These are phyloP conservation scores for Plasmodium ovale DNA, from an alignment of 169 alveolate species.

Conservation along the genomic window DNA sequence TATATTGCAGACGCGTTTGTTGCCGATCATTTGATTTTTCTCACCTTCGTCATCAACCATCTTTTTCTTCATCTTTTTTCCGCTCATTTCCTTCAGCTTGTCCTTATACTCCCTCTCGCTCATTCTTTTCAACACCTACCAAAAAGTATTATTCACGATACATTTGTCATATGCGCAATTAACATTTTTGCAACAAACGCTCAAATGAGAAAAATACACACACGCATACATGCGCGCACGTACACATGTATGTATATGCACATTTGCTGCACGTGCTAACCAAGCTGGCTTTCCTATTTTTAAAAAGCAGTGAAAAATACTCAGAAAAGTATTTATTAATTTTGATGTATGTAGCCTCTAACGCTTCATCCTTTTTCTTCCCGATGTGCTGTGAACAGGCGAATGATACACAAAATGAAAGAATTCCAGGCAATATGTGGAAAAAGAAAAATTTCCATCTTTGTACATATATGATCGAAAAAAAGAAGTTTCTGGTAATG, in stretches of 20 bases:
- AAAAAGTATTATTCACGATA: not conserved
- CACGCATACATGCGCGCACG: not conserved
- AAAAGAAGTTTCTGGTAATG: not conserved
- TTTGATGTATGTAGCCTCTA: constrained; percentile 73
- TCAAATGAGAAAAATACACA: not conserved
- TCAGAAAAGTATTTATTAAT: constrained; percentile 73
- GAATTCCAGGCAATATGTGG: not conserved
- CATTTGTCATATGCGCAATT: too few species aligned
- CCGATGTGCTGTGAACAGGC: constrained; percentile 59
- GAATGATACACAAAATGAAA: constrained; percentile 13
- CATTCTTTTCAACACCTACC: constrained; percentile 55
- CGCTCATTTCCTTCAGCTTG: constrained; percentile 25
- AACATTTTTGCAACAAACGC: not conserved
- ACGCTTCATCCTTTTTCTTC: constrained; percentile 74
- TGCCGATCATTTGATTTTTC: too few species aligned
- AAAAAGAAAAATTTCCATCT: not conserved
- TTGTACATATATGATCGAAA: not conserved
- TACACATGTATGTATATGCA: not conserved
- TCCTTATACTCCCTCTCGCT: constrained; percentile 66
- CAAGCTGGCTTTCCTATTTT: constrained; percentile 71
- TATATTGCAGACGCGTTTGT: too few species aligned
- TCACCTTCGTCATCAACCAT: constrained; percentile 69
- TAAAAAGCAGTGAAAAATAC: constrained; percentile 68
- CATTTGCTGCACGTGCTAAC: constrained; percentile 8
- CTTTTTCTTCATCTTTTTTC: constrained; percentile 33